These are phyloP conservation scores for Paratinospora sagittata DNA, from an alignment of 164 flowering plant genomes.

Conservation along the genomic window DNA sequence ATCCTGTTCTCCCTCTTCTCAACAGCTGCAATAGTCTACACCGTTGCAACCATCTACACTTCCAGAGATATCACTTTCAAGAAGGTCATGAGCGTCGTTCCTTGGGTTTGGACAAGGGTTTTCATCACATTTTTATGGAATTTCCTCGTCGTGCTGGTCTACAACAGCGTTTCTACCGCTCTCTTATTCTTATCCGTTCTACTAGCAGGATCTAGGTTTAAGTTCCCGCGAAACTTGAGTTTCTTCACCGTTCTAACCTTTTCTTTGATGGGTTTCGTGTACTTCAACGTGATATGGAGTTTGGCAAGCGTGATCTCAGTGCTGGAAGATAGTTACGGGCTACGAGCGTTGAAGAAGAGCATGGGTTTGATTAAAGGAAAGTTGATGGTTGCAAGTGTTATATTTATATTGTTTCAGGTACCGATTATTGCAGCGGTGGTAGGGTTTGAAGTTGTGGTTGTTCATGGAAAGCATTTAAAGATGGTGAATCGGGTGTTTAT, in stretches of 20 bases:
- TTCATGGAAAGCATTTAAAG: constrained; percentile 39
- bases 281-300: constrained; percentile 80
- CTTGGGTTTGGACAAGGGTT: constrained; percentile 52
- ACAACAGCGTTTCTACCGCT: constrained; percentile 27
- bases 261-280: constrained; percentile 55
- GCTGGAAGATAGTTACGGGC: constrained; percentile 70
- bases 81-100: constrained; percentile 53
- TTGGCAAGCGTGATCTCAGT: constrained; percentile 85
- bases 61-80: constrained; percentile 66
- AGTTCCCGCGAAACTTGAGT: background rate
- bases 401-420: constrained; percentile 30
- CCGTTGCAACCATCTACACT: constrained; percentile 74
- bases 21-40: constrained; percentile 82
- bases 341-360: constrained; percentile 79
- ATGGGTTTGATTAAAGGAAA: constrained; percentile 68
- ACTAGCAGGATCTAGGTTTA: constrained; percentile 14
- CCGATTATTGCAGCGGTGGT: no score
- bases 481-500: background rate
- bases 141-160: constrained; percentile 38
- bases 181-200: constrained; percentile 21
- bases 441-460: constrained; percentile 47
- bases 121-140: constrained; percentile 59
- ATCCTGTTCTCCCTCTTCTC: constrained; percentile 90
- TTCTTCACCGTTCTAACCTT: constrained; percentile 22
- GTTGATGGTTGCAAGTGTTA: constrained; percentile 29